Conservation (phyloP, 192 early-diverging fungal genomes). For the Kickxella alabastrina region DNA sequence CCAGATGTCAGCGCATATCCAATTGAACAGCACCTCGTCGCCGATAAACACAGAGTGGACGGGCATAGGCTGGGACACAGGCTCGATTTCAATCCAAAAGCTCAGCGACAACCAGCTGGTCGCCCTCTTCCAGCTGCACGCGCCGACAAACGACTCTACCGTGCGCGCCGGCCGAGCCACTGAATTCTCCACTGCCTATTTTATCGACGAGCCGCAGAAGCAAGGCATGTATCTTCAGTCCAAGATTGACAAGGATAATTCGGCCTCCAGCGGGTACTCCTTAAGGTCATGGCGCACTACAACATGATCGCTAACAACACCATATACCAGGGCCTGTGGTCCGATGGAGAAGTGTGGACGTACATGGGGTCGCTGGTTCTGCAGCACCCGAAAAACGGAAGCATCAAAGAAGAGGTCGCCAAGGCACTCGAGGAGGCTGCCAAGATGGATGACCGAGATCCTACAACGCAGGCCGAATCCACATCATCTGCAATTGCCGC, state of each 20-base stretch:
- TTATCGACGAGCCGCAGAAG: constrained; percentile 10
- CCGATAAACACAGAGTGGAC: constrained; percentile 48
- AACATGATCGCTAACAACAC: constrained; percentile 52
- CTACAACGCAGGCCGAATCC: not conserved
- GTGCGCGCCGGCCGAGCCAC: constrained; percentile 35
- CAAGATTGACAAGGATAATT: constrained; percentile 28
- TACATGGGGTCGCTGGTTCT: constrained; percentile 47
- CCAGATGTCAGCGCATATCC: constrained; percentile 33
- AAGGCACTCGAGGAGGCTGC: constrained; percentile 38
- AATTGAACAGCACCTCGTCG: constrained; percentile 31
- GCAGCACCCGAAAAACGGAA: constrained; percentile 37
- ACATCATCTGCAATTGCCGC: not conserved
- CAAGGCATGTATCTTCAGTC: constrained; percentile 44
- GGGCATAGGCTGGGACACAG: constrained; percentile 38
- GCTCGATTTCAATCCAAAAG: constrained; percentile 41
- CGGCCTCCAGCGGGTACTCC: constrained; percentile 9
- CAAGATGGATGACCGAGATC: not conserved
- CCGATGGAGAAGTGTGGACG: constrained; percentile 46
- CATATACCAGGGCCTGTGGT: constrained; percentile 51
- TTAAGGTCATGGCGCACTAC: constrained; percentile 49
- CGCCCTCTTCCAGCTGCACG: constrained; percentile 33
- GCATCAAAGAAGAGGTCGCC: constrained; percentile 45
- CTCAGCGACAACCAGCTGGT: constrained; percentile 21
- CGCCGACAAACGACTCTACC: constrained; percentile 18
- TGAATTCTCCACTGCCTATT: constrained; percentile 41